These are phyloP conservation scores for Cladosporium sp. DNA, from an alignment of 2,329 filamentous ascomycete genomes.

Conservation along the genomic window DNA sequence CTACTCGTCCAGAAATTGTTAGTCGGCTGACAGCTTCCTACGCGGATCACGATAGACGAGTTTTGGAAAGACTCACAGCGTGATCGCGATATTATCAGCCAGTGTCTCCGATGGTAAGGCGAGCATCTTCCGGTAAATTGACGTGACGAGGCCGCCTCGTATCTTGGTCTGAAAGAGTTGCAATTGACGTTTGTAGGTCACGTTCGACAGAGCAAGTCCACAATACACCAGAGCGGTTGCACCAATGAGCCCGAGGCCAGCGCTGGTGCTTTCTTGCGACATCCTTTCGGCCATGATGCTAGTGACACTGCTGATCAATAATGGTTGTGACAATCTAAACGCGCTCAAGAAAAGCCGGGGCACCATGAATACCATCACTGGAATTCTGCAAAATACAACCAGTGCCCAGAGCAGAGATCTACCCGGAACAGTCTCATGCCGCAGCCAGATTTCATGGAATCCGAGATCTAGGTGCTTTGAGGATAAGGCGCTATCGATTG, in stretches of 20 bases:
- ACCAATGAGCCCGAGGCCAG: not conserved
- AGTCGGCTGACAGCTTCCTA: not conserved
- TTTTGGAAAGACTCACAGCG: not conserved
- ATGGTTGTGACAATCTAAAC: not conserved
- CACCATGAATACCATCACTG: not conserved
- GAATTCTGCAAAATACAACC: not conserved
- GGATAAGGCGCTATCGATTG: conserved; percentile 17
- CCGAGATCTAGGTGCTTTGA: conserved; percentile 11
- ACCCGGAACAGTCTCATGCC: not conserved
- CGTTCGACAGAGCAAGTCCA: conserved; percentile 17
- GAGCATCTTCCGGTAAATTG: conserved; percentile 15
- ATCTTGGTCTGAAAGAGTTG: conserved; percentile 18
- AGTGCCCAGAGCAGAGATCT: not conserved
- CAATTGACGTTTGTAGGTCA: conserved; percentile 17
- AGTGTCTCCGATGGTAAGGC: conserved; percentile 11
- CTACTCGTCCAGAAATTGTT: not conserved
- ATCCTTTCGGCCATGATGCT: not conserved
- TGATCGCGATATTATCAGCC: conserved; percentile 14
- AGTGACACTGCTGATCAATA: not conserved
- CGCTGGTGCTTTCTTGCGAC: not conserved
- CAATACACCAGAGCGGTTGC: conserved; percentile 16
- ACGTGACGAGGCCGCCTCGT: conserved; percentile 14
- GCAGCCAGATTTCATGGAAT: not conserved
- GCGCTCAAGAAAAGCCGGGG: not conserved
- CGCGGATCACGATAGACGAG: not conserved